Evolutionary conservation across 306 rosid genomes (phyloP).

Genomic region (Medicago lupulina): DNA sequence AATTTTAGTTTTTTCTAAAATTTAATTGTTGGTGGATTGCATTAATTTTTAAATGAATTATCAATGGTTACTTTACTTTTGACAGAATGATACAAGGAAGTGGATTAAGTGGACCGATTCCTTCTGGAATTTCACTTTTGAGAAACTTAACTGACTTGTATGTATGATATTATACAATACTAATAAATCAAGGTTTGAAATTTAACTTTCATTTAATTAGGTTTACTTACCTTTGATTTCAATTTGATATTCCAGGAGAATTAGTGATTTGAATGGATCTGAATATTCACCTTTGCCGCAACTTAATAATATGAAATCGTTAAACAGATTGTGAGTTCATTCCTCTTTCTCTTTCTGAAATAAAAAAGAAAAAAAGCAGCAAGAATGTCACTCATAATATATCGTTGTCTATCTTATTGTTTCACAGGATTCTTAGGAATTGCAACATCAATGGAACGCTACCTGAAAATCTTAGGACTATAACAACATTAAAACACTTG

Average conservation of each 20-base stretch:
- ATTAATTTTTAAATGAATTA: not conserved
- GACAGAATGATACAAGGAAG: slow-evolving; percentile 63
- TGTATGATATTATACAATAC: slow-evolving; percentile 40
- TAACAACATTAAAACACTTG: slow-evolving; percentile 51
- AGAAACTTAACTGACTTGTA: slow-evolving; percentile 57
- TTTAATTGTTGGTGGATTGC: slow-evolving; percentile 6
- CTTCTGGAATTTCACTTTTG: slow-evolving; percentile 55
- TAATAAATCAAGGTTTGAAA: not conserved
- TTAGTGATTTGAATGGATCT: slow-evolving; percentile 65
- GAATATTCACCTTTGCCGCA: slow-evolving; percentile 54
- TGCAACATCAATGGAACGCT: slow-evolving; percentile 61
- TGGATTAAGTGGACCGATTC: slow-evolving; percentile 80
- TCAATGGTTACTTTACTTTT: slow-evolving; percentile 8
- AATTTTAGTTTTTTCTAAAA: not conserved
- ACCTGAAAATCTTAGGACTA: slow-evolving; percentile 48
- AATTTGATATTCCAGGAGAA: slow-evolving; percentile 59
- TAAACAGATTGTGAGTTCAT: slow-evolving; percentile 53
- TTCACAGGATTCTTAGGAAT: slow-evolving; percentile 63
- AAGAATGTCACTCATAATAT: slow-evolving; percentile 11
- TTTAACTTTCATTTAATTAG: not conserved
- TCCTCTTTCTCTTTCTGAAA: slow-evolving; percentile 12
- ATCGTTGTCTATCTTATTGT: slow-evolving; percentile 23
- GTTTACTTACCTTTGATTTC: not conserved
- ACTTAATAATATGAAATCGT: slow-evolving; percentile 46
- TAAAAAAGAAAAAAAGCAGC: not conserved